phyloP scores from a whole-genome alignment of 768 basidiomycete genomes.

The Fistulinella prunicolor region DNA sequence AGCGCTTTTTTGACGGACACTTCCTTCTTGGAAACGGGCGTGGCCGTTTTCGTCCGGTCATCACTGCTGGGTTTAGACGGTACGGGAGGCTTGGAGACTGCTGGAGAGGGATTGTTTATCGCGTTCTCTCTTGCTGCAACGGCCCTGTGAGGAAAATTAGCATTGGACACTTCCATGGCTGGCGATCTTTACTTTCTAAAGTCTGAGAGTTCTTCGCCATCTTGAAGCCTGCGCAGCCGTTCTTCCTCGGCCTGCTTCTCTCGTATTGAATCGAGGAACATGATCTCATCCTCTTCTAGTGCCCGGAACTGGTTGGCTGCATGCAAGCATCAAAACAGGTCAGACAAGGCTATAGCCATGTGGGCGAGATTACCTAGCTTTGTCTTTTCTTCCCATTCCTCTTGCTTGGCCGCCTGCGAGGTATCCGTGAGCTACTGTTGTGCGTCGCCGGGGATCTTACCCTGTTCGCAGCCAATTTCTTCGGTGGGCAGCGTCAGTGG shows the following conservation, averaged over 20 bases:
- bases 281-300: slow-evolving; percentile 85
- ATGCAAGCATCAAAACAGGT: slow-evolving; percentile 8
- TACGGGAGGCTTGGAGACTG: slow-evolving; percentile 29
- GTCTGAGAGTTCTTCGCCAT: slow-evolving; percentile 73
- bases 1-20: slow-evolving; percentile 51
- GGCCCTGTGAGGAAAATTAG: slow-evolving; percentile 40
- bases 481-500: slow-evolving; percentile 9
- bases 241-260: slow-evolving; percentile 78
- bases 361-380: slow-evolving; percentile 51
- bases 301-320: slow-evolving; percentile 87
- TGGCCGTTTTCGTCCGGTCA: slow-evolving; percentile 26
- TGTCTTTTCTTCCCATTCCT: slow-evolving; percentile 90
- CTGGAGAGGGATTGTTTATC: slow-evolving; percentile 41
- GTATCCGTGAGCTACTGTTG: slow-evolving; percentile 9
- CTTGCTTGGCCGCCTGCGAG: slow-evolving; percentile 77
- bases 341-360: background rate
- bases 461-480: slow-evolving; percentile 91
- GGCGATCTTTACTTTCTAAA: slow-evolving; percentile 66
- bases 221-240: slow-evolving; percentile 65
- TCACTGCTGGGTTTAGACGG: slow-evolving; percentile 30
- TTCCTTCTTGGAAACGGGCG: slow-evolving; percentile 54
- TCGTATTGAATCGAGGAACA: slow-evolving; percentile 81
- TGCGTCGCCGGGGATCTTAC: slow-evolving; percentile 38
- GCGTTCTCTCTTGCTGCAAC: slow-evolving; percentile 67
- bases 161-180: background rate